phyloP scores from a whole-genome alignment of 2,329 filamentous ascomycete species.

The Coleophoma cylindrospora region DNA sequence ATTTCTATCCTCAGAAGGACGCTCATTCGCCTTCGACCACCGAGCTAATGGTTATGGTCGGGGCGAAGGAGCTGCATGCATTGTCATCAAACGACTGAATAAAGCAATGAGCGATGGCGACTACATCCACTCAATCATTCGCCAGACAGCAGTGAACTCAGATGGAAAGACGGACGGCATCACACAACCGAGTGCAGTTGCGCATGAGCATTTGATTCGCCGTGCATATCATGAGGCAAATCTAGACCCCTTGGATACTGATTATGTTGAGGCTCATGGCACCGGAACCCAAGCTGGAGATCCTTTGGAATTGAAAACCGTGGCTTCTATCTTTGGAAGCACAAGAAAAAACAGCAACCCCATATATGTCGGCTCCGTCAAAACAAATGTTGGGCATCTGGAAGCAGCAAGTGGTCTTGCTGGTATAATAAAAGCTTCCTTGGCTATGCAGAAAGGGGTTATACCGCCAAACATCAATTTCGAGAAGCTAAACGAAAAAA shows the following conservation, averaged over 20 bases:
- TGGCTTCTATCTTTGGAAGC: conserved; percentile 14
- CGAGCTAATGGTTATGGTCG: conserved; percentile 59
- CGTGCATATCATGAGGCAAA: conserved; percentile 10
- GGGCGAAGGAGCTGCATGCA: conserved; percentile 56
- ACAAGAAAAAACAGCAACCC: conserved; percentile 11
- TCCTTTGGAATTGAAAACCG: conserved; percentile 20
- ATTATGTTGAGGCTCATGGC: conserved; percentile 9
- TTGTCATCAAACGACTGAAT: conserved; percentile 53
- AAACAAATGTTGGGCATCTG: conserved; percentile 15
- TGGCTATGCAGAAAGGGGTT: not conserved
- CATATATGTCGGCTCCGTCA: conserved; percentile 22
- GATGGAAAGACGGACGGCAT: conserved; percentile 41
- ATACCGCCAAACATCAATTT: not conserved
- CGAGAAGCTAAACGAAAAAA: not conserved
- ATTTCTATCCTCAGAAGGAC: conserved; percentile 11
- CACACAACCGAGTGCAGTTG: conserved; percentile 36
- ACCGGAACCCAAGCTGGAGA: conserved; percentile 23
- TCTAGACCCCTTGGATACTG: conserved; percentile 5
- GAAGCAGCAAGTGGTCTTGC: not conserved
- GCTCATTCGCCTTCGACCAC: conserved; percentile 44
- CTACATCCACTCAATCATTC: conserved; percentile 37
- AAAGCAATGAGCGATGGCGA: conserved; percentile 36
- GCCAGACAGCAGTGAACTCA: conserved; percentile 35
- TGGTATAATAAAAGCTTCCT: not conserved
- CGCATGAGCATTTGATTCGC: conserved; percentile 31